These are phyloP conservation scores for Podaxis sp. DNA, from an alignment of 768 basidiomycete species.

Conservation along the genomic window DNA sequence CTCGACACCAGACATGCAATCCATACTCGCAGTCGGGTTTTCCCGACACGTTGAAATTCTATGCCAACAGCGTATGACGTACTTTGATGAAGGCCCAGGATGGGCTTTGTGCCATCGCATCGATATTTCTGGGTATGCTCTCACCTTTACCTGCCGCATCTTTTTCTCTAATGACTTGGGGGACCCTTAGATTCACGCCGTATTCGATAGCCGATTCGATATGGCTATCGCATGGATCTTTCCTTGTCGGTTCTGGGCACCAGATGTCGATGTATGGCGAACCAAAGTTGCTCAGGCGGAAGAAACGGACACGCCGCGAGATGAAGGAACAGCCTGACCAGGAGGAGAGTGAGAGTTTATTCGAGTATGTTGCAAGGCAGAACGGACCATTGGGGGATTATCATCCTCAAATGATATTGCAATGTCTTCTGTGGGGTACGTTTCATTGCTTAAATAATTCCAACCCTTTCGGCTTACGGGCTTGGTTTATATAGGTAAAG, in stretches of 20 bases:
- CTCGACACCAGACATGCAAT: conserved; percentile 85
- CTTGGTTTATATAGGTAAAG: conserved; percentile 54
- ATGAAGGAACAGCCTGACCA: conserved; percentile 15
- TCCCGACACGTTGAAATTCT: conserved; percentile 75
- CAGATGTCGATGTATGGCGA: conserved; percentile 81
- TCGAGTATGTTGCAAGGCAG: conserved; percentile 76
- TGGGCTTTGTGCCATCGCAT: conserved; percentile 75
- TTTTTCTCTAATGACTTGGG: neutral
- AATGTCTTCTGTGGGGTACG: conserved; percentile 91
- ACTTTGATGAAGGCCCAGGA: conserved; percentile 78
- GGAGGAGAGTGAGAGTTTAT: conserved; percentile 59
- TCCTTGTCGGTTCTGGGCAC: conserved; percentile 81
- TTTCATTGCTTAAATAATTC: neutral
- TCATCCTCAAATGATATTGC: conserved; percentile 90
- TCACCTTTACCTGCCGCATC: conserved; percentile 2
- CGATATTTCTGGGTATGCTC: conserved; percentile 62
- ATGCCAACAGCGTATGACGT: conserved; percentile 91
- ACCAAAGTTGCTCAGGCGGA: conserved; percentile 17
- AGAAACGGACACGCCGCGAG: neutral
- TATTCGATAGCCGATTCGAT: conserved; percentile 86
- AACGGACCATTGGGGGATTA: conserved; percentile 90
- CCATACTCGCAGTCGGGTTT: conserved; percentile 90
- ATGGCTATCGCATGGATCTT: conserved; percentile 81
- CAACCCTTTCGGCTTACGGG: neutral
- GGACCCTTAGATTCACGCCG: conserved; percentile 62